Evolutionary conservation across 1,284 basidiomycete genomes (phyloP), one percentile per base, ranked within the genome.

Genomic region (Tausonia pullulans): DNA sequence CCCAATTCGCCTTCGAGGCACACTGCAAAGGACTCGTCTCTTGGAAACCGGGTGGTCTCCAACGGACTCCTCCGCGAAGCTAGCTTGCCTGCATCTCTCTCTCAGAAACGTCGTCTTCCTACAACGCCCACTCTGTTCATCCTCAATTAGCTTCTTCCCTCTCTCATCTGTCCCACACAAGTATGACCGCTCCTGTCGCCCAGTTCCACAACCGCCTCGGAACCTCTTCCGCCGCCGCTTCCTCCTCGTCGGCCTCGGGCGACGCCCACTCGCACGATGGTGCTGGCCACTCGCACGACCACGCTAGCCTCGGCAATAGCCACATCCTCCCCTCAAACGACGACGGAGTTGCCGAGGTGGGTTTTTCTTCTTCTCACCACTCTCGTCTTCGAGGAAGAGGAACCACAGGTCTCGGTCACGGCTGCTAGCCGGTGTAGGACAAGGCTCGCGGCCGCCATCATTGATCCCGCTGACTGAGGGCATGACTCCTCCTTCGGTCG

Each of bases 301-400:
- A 74, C 62, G 69, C 54, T 10, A 51, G 51, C 11, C 67, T 61
- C 27, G 69, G 58, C 8, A 60, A 56, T 27, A 60, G 52, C 9
- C 69, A 69, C 58, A 53, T 49, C 4, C 69, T 68, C 58, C 67
- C 62, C 2, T 55, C 60, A 9, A 61, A 60, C 7, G 73, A 71
- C 9, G 68, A 70, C 2, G 75, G 73, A 71, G 75, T 74, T 1
- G 73, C 66, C 0, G 70, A 75, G 59, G 88, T 66, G 16, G 53
- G 65, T 66, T 7, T 52, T 13, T 5, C 9, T 2, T 11, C 39
- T 51, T 27, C 41, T 10, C 10, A 5, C 5, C 39, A 9, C 27
- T 27, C 2, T 45, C 48, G 48, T 5, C 10, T 11, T 14, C 39
- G 27, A 27, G 11, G n/a, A 14, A 46, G n/a, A 16, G 40, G 51